A percentile compares a stretch with the other conserved stretches of the same genome.
phyloP scores from a whole-genome alignment of 495 filamentous ascomycete genomes.

The Aspergillus nanangensis region DNA sequence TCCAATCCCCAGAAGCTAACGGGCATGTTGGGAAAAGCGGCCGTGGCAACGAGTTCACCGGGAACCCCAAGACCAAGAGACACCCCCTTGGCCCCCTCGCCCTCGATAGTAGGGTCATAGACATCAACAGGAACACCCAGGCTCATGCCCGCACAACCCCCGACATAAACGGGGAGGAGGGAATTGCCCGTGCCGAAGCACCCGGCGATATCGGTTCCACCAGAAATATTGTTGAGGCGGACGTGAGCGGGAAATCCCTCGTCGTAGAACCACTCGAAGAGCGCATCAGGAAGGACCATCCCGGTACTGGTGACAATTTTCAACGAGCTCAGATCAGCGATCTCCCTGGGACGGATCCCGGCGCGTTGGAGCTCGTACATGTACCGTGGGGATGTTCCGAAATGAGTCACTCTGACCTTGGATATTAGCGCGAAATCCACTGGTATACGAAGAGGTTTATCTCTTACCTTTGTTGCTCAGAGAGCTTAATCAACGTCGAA shows the following conservation, averaged over 20 bases:
- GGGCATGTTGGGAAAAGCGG: constrained; percentile 70
- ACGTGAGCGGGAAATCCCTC: constrained; percentile 60
- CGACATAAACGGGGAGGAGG: constrained; percentile 65
- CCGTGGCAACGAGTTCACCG: constrained; percentile 68
- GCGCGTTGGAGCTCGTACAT: constrained; percentile 62
- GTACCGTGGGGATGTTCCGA: constrained; percentile 73
- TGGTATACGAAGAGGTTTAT: constrained; percentile 5
- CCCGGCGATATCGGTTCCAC: constrained; percentile 73
- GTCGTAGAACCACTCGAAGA: constrained; percentile 84
- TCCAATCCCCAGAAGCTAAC: constrained; percentile 65
- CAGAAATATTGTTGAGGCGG: constrained; percentile 69
- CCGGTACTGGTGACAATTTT: constrained; percentile 62
- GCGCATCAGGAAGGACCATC: constrained; percentile 69
- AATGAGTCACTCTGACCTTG: constrained; percentile 43
- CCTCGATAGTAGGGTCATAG: constrained; percentile 56
- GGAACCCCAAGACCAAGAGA: constrained; percentile 56
- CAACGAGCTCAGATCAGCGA: constrained; percentile 57
- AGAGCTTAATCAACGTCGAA: constrained; percentile 52
- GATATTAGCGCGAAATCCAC: too few species aligned
- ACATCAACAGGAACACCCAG: constrained; percentile 64
- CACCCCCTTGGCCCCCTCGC: constrained; percentile 48
- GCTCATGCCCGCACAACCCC: constrained; percentile 60
- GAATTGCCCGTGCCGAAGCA: constrained; percentile 67
- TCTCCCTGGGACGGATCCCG: constrained; percentile 52
- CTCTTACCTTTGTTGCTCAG: constrained; percentile 53